Percentiles rank a stretch among this genome's conserved stretches.
Conservation (phyloP, 768 basidiomycete genomes). For the Boletus tomentosulus region DNA sequence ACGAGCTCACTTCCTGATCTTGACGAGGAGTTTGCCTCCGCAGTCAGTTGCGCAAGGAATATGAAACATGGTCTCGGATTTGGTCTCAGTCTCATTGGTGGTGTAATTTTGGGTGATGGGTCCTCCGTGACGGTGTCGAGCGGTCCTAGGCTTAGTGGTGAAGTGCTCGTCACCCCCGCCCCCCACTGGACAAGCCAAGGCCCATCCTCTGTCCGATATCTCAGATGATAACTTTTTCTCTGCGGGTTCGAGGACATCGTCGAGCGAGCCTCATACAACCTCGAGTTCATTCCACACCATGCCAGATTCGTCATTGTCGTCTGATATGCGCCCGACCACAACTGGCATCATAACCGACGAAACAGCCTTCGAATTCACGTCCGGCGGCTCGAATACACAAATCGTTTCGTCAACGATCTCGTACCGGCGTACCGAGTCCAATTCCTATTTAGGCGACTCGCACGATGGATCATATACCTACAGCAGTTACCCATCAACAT, state of each 20-base stretch:
- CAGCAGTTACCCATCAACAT: conserved; percentile 33
- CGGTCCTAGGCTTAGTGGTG: conserved; percentile 45
- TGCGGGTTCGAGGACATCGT: conserved; percentile 35
- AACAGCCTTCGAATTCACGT: conserved; percentile 35
- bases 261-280: conserved; percentile 27
- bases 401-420: conserved; percentile 49
- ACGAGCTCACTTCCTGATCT: conserved; percentile 78
- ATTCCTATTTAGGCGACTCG: conserved; percentile 55
- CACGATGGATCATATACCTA: conserved; percentile 38
- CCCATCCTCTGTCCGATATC: conserved; percentile 27
- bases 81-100: conserved; percentile 40
- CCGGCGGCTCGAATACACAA: conserved; percentile 40
- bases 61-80: conserved; percentile 42
- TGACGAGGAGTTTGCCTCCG: conserved; percentile 52
- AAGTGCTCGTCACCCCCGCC: conserved; percentile 45
- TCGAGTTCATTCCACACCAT: conserved; percentile 35
- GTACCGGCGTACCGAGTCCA: conserved; percentile 47
- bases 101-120: too few relatives aligned
- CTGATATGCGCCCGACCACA: conserved; percentile 25
- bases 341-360: conserved; percentile 37
- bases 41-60: conserved; percentile 38
- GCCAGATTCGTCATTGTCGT: conserved; percentile 31
- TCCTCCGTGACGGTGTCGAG: conserved; percentile 74
- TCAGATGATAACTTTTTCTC: conserved; percentile 49
- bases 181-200: conserved; percentile 35